Evolutionary conservation across 1,139 yeast genomes (phyloP), one percentile per base, ranked within the genome.

Genomic region (Diutina mesorugosa): DNA sequence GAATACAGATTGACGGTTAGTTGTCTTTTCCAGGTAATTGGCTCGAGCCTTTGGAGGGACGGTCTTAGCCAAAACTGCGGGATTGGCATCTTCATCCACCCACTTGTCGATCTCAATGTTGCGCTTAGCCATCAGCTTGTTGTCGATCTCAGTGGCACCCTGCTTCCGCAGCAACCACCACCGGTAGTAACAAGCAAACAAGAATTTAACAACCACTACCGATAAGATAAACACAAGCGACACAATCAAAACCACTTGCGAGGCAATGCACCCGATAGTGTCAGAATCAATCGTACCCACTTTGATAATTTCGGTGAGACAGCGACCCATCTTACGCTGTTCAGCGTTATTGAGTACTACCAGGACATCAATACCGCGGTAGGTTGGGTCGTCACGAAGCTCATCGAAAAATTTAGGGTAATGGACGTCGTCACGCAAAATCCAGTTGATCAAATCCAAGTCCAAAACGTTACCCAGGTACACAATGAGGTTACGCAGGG

Each of bases 261-360:
- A 89, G 0, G 97, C 96, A 69, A 93, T 84, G 71, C 99, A 93
- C n/a, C 99, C 99, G 65, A 93, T 83, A 12, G 96, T 84, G 57
- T 89, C 90, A 0, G 95, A 83, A 67, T 93, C 98, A 57, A 93
- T 82, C 54, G 82, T 84, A 29, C 99, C 99, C 28, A 91, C 95
- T 70, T 86, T 89, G 58, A 88, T 76, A 58, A 89, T 87, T 69
- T 93, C 98, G n/a, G 87, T 76, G 57, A 93, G 74, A 70, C 99
- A 93, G 64, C 85, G 81, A 16, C 95, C 95, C 8, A 84, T 81
- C 63, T 80, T 79, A 59, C 90, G 80, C 62, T 88, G 90, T 29
- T 73, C 73, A 21, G 87, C 79, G 58, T 81, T 83, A 4, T 96
- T 80, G 67, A 91, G 77, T 16, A 87, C 75, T 59, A 90, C 74